Evolutionary conservation across 306 rosid genomes (phyloP), one percentile per base, ranked within the genome.

Genomic region (Calophaca sinica): DNA sequence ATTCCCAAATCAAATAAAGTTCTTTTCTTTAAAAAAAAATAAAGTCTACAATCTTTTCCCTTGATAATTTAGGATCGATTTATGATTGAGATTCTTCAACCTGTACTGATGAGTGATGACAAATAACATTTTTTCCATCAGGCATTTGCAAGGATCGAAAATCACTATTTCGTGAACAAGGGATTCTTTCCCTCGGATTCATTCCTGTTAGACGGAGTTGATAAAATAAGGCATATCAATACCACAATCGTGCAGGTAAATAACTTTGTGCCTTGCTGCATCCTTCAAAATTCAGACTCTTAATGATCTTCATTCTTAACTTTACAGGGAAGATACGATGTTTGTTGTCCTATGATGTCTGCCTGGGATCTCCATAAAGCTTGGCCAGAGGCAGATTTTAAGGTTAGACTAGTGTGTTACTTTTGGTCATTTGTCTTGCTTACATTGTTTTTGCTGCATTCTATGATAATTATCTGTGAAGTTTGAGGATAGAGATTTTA

Each of bases 301-400:
- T 72, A 51, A 51, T 31, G 39, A 48, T 44, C 61, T 72, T 67
- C 15, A 51, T 50, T 72, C 26, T 44, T 68, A 53, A 72, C 58
- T 45, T 71, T 84, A 73, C 82, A 94, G 97, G 98, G 98, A 84
- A 87, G 98, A 80, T 94, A 94, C 73, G 97, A 94, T 82, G 70
- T 90, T 20, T 89, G 96, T 84, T 94, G 98, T 70, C 98, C 98
- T 48, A 88, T 94, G 87, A 90, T 94, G 93, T 94, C 96, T 10
- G 97, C 98, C 57, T 94, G 98, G 98, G 98, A 94, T 87, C 97
- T 94, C 72, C 98, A 94, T 88, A 94, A 89, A 83, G 93, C 84
- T 55, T 94, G 98, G 97, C 97, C 98, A 50, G 98, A 94, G 83
- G 97, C 98, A 63, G 94, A 91, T 52, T 75, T 94, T 26, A 85